Evolutionary conservation across 2,329 filamentous ascomycete genomes (phyloP).

Genomic region (Orbilia oligospora): DNA sequence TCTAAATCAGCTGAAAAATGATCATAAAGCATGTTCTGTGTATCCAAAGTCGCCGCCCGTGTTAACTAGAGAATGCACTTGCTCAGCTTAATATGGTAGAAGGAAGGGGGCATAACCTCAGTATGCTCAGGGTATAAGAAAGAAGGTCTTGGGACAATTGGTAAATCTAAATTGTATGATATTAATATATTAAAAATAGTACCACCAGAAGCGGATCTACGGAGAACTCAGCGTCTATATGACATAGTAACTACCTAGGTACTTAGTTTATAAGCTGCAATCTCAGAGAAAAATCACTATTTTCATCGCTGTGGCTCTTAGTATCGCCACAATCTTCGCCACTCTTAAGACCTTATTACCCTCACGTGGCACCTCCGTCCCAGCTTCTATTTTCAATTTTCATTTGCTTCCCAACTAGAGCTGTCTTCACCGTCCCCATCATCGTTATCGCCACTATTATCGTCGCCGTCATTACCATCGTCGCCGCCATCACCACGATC

Average conservation of each 20-base stretch:
- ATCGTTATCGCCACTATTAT: not conserved
- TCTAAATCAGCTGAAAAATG: not conserved
- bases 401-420: not conserved
- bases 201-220: too few species aligned
- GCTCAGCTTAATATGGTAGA: not conserved
- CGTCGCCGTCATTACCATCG: not conserved
- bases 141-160: not conserved
- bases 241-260: conserved; percentile 9
- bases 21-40: not conserved
- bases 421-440: too few species aligned
- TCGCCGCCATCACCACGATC: too few species aligned
- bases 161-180: not conserved
- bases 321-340: not conserved
- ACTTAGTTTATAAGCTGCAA: not conserved
- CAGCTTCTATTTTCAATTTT: not conserved
- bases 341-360: not conserved
- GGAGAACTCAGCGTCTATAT: not conserved
- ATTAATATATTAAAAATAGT: not conserved
- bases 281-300: not conserved
- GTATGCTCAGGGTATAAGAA: not conserved
- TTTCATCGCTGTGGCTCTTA: not conserved
- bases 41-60: not conserved
- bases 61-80: not conserved
- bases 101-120: not conserved
- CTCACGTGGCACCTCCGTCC: too few species aligned